phyloP scores from a whole-genome alignment of 768 basidiomycete genomes.

The Cantharellus cinnabarinus region DNA sequence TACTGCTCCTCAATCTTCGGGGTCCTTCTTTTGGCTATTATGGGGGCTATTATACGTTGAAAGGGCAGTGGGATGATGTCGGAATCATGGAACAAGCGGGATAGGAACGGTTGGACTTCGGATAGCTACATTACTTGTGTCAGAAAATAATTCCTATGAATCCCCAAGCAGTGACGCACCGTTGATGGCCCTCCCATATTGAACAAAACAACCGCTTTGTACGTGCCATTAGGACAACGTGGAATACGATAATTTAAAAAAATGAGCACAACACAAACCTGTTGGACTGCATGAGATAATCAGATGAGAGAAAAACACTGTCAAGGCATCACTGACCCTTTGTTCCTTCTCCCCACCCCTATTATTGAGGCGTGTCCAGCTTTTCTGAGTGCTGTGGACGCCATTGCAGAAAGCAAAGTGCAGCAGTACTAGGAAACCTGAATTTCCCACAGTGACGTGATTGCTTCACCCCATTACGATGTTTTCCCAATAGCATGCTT shows the following conservation, averaged over 20 bases:
- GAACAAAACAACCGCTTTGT: slow-evolving; percentile 74
- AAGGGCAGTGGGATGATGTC: slow-evolving; percentile 94
- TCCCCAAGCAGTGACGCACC: slow-evolving; percentile 24
- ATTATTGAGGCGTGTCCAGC: no score
- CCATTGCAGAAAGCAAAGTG: no score
- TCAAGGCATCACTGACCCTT: no score
- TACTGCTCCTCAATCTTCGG: slow-evolving; percentile 93
- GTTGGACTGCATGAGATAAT: neutral
- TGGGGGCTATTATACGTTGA: slow-evolving; percentile 68
- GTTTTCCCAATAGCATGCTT: no score
- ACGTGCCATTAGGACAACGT: neutral
- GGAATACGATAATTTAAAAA: neutral
- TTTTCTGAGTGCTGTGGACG: no score
- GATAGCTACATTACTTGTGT: slow-evolving; percentile 33
- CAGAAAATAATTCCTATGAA: slow-evolving; percentile 3
- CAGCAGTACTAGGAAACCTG: no score
- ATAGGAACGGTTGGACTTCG: slow-evolving; percentile 85
- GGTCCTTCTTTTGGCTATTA: slow-evolving; percentile 74
- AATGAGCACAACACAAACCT: neutral
- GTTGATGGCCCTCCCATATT: slow-evolving; percentile 98
- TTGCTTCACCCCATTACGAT: no score
- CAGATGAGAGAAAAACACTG: no score
- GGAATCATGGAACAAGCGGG: slow-evolving; percentile 71
- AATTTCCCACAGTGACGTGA: no score
- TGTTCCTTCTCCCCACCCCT: no score